A percentile compares a stretch with the other conserved stretches of the same genome.
Conservation (phyloP, 495 filamentous ascomycete species). For the Acidiella bohemica region DNA sequence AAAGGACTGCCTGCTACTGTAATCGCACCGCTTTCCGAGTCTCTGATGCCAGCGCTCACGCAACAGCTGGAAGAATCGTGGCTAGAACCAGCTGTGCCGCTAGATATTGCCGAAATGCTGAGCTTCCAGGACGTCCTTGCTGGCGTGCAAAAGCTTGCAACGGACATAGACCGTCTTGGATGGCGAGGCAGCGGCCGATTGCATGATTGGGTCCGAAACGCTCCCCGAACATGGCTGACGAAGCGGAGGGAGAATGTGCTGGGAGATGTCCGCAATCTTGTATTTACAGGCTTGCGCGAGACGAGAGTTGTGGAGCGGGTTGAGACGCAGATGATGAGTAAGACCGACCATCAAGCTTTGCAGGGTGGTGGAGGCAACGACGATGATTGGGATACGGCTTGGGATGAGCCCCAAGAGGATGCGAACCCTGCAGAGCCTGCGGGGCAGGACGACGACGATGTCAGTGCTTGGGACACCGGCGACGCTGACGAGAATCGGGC, state of each 20-base stretch:
- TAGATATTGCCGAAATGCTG: conserved; percentile 51
- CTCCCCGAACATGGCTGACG: conserved; percentile 72
- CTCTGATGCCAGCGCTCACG: conserved; percentile 52
- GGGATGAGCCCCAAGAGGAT: conserved; percentile 49
- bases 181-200: conserved; percentile 60
- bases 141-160: conserved; percentile 48
- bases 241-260: conserved; percentile 67
- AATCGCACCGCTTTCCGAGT: conserved; percentile 44
- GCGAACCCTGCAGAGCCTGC: conserved; percentile 19
- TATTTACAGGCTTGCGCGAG: conserved; percentile 48
- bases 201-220: conserved; percentile 65
- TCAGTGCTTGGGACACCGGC: conserved; percentile 51
- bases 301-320: conserved; percentile 62
- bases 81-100: conserved; percentile 63
- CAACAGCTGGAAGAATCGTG: conserved; percentile 54
- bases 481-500: conserved; percentile 29
- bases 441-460: conserved; percentile 44
- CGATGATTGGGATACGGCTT: conserved; percentile 61
- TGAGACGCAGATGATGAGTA: conserved; percentile 66
- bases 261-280: conserved; percentile 53
- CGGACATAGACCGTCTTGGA: conserved; percentile 43
- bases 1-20: conserved; percentile 51
- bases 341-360: conserved; percentile 36
- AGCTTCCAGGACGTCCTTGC: conserved; percentile 53
- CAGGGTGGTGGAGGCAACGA: conserved; percentile 26